Percentiles rank a stretch among this genome's conserved stretches.
Conservation (phyloP, 768 basidiomycete genomes). For the Boletus sp. region DNA sequence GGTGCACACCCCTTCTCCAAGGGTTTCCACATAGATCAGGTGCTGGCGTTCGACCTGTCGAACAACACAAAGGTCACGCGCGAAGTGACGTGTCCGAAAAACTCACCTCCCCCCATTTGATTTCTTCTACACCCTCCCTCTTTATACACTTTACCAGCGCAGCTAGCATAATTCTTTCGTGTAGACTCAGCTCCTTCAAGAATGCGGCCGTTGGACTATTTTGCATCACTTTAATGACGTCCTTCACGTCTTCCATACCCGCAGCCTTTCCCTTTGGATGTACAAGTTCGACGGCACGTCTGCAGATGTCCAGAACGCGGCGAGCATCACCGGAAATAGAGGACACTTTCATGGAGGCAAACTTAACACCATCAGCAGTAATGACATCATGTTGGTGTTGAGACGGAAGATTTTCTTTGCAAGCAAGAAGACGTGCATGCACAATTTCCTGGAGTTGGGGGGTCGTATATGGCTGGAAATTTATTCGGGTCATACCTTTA, state of each 20-base stretch:
- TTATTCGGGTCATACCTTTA: constrained; percentile 84
- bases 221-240: constrained; percentile 82
- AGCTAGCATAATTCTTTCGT: constrained; percentile 85
- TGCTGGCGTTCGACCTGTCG: constrained; percentile 73
- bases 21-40: constrained; percentile 59
- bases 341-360: constrained; percentile 78
- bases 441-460: constrained; percentile 82
- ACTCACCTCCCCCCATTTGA: constrained; percentile 78
- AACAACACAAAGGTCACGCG: not conserved
- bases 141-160: constrained; percentile 79
- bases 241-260: constrained; percentile 65
- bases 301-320: constrained; percentile 87
- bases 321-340: constrained; percentile 91
- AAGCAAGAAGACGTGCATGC: constrained; percentile 67
- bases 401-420: constrained; percentile 45
- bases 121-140: constrained; percentile 82
- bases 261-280: constrained; percentile 50
- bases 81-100: not conserved
- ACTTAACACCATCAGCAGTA: constrained; percentile 69
- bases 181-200: constrained; percentile 76
- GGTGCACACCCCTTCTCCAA: constrained; percentile 56
- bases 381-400: constrained; percentile 53
- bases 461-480: constrained; percentile 86
- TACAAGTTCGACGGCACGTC: constrained; percentile 85
- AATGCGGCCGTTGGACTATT: constrained; percentile 87